Evolutionary conservation across 495 filamentous ascomycete genomes (phyloP).

Genomic region (Trichocladium antarcticum): DNA sequence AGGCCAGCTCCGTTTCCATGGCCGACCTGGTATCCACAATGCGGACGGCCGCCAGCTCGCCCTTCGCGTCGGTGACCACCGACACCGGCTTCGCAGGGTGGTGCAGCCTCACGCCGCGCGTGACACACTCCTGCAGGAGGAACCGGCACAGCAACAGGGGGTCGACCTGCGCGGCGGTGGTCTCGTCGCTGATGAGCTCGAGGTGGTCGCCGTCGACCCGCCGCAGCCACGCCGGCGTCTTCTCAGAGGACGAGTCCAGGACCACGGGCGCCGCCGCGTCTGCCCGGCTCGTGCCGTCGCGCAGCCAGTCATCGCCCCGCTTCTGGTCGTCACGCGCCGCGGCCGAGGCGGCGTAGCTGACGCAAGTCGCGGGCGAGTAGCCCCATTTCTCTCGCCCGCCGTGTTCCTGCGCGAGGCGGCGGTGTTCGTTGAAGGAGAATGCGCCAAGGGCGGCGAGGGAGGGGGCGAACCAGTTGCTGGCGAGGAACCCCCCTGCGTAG

Average conservation of each 20-base stretch:
- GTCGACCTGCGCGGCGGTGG: conserved; percentile 54
- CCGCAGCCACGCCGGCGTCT: conserved; percentile 50
- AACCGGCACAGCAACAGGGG: conserved; percentile 53
- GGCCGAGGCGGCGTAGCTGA: conserved; percentile 39
- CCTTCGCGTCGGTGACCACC: conserved; percentile 37
- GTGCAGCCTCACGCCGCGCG: conserved; percentile 54
- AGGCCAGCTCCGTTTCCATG: conserved; percentile 45
- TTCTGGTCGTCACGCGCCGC: conserved; percentile 16
- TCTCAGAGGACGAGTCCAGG: conserved; percentile 6
- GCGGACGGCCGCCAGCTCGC: conserved; percentile 38
- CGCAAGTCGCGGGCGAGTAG: conserved; percentile 51
- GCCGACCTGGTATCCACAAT: conserved; percentile 35
- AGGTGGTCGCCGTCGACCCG: conserved; percentile 38
- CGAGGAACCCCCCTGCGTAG: conserved; percentile 62
- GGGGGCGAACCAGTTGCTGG: conserved; percentile 57
- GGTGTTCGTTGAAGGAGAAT: conserved; percentile 60
- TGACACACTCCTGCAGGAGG: conserved; percentile 45
- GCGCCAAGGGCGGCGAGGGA: conserved; percentile 46
- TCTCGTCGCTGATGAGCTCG: conserved; percentile 53
- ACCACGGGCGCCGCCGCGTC: conserved; percentile 46
- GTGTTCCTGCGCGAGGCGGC: conserved; percentile 48
- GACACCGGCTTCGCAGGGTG: conserved; percentile 49
- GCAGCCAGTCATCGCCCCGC: conserved; percentile 51
- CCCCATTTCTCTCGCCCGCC: conserved; percentile 56
- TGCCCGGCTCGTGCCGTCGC: conserved; percentile 51